A percentile compares a stretch with the other conserved stretches of the same genome.
These are phyloP conservation scores for Brassica balearica DNA, from an alignment of 441 rosid genomes.

Conservation along the genomic window DNA sequence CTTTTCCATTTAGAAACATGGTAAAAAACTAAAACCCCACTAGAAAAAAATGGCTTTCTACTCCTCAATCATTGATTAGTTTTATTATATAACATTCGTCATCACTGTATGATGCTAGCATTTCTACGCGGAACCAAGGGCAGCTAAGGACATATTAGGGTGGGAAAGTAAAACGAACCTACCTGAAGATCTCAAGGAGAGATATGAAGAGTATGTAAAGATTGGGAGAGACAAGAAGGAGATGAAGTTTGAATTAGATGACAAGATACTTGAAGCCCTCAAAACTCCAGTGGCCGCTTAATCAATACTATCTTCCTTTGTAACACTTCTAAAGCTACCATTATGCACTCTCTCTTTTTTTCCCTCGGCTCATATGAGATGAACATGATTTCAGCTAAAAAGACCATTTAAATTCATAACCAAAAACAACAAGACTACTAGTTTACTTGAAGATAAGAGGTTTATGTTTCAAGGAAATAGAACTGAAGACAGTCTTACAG, in stretches of 20 bases:
- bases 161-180: slow-evolving; percentile 75
- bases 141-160: slow-evolving; percentile 83
- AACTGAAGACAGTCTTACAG: slow-evolving; percentile 14
- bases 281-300: slow-evolving; percentile 70
- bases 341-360: neutral
- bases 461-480: slow-evolving; percentile 18
- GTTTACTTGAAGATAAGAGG: neutral
- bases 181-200: slow-evolving; percentile 86
- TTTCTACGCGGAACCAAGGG: slow-evolving; percentile 92
- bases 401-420: slow-evolving; percentile 14
- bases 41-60: neutral
- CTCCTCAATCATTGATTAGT: neutral
- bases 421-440: slow-evolving; percentile 10
- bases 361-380: slow-evolving; percentile 15
- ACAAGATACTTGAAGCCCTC: slow-evolving; percentile 76
- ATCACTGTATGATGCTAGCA: slow-evolving; percentile 55
- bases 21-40: slow-evolving; percentile 47
- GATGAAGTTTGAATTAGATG: slow-evolving; percentile 75
- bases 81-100: slow-evolving; percentile 14
- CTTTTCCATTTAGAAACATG: slow-evolving; percentile 92
- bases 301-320: slow-evolving; percentile 30
- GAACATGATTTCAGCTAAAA: slow-evolving; percentile 29
- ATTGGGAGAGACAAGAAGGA: slow-evolving; percentile 86
- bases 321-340: slow-evolving; percentile 16
- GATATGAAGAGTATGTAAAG: slow-evolving; percentile 75